Evolutionary conservation across 148 eudicot genomes (phyloP), one percentile per base, ranked within the genome.

Genomic region (Persicaria maculosa): DNA sequence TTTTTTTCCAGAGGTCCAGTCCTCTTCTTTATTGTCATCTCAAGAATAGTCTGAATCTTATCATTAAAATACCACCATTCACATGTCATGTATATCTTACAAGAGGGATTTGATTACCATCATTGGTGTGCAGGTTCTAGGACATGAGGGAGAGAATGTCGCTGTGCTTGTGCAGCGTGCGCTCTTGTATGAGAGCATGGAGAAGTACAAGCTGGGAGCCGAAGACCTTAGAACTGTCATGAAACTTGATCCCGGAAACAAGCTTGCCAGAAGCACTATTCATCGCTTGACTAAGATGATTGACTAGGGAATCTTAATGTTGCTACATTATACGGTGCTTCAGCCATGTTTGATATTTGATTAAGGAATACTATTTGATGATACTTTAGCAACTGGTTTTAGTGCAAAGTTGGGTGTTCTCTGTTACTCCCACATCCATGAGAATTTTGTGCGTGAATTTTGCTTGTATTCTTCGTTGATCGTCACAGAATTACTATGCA

Each of bases 111-210:
- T 77, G 15, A 70, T 74, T n/a, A 3, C 53, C 52, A 57, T 31
- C 25, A 50, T 74, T 55, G 67, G 16, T 78, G 78, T 85, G 80
- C 86, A 94, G 98, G 90, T 88, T 76, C 85, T 94, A 7, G 90
- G 83, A 62, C 81, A 75, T 43, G 96, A 94, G 75, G 84, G 74
- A 9, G 75, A 77, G 48, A 92, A 89, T 71, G 93, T 90, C 15
- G 62, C 88, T 11, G 96, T 88, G 25, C 86, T 94, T 43, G 98
- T 94, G 5, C 98, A 94, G 44, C 96, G 98, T 59, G 98, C 98
- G 22, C 89, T 94, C 58, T 80, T 94, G 79, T 94, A 94, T 14
- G 97, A 94, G 85, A 94, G 98, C 80, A 94, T 92, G 96, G 98
- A 94, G 75, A 94, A 94, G 74, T 94, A 94, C 79, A 90, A 85